Evolutionary conservation across 2,329 filamentous ascomycete genomes (phyloP).

Genomic region (Cladosporium sp.): DNA sequence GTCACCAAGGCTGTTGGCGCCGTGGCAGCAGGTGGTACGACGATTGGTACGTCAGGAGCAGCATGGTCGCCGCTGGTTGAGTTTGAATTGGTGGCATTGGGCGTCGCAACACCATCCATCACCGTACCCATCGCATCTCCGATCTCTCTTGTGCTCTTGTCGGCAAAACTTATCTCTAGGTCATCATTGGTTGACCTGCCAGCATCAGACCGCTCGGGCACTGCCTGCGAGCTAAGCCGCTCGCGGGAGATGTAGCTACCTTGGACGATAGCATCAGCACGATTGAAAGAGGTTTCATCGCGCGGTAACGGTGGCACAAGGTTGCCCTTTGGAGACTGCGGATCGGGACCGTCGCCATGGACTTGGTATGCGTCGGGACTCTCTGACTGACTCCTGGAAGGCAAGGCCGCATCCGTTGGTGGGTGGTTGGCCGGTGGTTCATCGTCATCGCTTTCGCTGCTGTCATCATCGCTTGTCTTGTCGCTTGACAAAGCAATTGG

Average conservation of each 20-base stretch:
- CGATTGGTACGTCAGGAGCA: background rate
- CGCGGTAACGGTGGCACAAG: background rate
- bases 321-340: background rate
- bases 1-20: background rate
- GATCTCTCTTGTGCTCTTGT: background rate
- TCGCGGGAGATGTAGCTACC: background rate
- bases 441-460: background rate
- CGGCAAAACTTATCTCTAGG: background rate
- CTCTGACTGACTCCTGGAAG: background rate
- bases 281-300: background rate
- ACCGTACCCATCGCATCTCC: background rate
- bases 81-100: background rate
- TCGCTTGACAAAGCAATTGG: background rate
- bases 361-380: background rate
- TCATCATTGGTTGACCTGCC: background rate
- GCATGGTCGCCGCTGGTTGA: background rate
- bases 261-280: slow-evolving; percentile 7
- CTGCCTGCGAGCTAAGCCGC: background rate
- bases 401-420: background rate
- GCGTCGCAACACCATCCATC: background rate
- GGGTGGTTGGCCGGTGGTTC: background rate
- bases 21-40: background rate
- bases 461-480: background rate
- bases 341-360: background rate
- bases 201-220: background rate